phyloP scores from a whole-genome alignment of 176 grass and related monocot genomes.

The Rhynchospora breviuscula region DNA sequence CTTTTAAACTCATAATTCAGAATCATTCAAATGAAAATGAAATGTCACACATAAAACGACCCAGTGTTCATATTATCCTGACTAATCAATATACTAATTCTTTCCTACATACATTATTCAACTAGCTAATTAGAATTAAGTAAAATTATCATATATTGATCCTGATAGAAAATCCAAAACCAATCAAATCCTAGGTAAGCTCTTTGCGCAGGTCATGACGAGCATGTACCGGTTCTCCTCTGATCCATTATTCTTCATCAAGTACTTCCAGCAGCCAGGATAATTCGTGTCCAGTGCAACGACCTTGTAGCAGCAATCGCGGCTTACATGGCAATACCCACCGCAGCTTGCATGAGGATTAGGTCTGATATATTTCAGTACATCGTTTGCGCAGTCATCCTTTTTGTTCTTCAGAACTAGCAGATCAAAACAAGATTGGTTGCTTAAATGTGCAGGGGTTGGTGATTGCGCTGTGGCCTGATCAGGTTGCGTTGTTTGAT shows the following conservation, averaged over 20 bases:
- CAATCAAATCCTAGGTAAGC: not conserved
- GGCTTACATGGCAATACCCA: not conserved
- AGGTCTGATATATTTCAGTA: not conserved
- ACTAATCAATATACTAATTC: not conserved
- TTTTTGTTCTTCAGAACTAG: not conserved
- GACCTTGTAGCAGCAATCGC: not conserved
- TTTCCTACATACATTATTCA: not conserved
- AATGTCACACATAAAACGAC: not conserved
- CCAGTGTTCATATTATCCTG: not conserved
- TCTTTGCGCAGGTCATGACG: conserved; percentile 10
- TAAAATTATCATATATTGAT: not conserved
- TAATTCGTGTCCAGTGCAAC: conserved; percentile 3
- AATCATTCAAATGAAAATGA: not conserved
- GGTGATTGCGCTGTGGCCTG: not conserved
- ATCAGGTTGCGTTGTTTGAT: not conserved
- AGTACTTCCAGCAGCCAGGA: not conserved
- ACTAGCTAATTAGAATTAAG: not conserved
- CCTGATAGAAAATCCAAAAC: not conserved
- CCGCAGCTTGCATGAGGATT: not conserved
- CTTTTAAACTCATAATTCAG: not conserved
- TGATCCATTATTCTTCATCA: not conserved
- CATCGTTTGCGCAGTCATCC: not conserved
- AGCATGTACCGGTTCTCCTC: conserved; percentile 1
- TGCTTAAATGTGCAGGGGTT: not conserved
- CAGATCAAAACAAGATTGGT: conserved; percentile 1